phyloP scores from a whole-genome alignment of 495 filamentous ascomycete species.

The Aspergillus sclerotioniger region DNA sequence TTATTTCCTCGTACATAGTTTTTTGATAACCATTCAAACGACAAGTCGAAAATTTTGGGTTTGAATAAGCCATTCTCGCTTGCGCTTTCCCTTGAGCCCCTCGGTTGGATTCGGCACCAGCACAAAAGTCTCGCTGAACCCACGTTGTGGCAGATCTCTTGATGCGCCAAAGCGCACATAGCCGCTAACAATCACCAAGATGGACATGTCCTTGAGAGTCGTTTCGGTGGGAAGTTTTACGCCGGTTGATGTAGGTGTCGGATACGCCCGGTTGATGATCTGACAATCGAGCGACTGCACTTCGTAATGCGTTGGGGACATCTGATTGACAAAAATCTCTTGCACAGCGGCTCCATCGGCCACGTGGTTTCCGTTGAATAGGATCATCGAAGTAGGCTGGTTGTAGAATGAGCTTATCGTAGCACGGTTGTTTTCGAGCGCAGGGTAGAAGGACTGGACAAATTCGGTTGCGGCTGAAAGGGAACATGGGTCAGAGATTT shows the following conservation, averaged over 20 bases:
- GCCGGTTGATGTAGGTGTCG: slow-evolving; percentile 36
- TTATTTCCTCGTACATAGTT: neutral
- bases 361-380: slow-evolving; percentile 65
- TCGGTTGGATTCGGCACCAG: slow-evolving; percentile 71
- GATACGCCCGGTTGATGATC: slow-evolving; percentile 66
- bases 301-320: slow-evolving; percentile 61
- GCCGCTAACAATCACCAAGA: slow-evolving; percentile 66
- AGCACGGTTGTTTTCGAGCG: slow-evolving; percentile 53
- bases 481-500: neutral
- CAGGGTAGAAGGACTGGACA: slow-evolving; percentile 51
- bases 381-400: slow-evolving; percentile 50
- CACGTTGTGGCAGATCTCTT: slow-evolving; percentile 53
- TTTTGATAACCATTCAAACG: slow-evolving; percentile 31
- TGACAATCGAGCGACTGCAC: slow-evolving; percentile 69
- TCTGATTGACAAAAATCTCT: slow-evolving; percentile 58
- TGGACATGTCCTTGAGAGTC: slow-evolving; percentile 60
- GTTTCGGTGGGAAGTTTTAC: slow-evolving; percentile 34
- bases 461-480: slow-evolving; percentile 49
- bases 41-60: slow-evolving; percentile 70
- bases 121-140: slow-evolving; percentile 73
- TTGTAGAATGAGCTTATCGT: slow-evolving; percentile 59
- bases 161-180: slow-evolving; percentile 60
- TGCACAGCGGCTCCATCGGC: slow-evolving; percentile 56
- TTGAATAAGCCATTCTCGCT: slow-evolving; percentile 62
- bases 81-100: slow-evolving; percentile 41